Evolutionary conservation across 306 rosid species (phyloP), one percentile per base, ranked within the genome.

Genomic region (Abrus pulchellus): DNA sequence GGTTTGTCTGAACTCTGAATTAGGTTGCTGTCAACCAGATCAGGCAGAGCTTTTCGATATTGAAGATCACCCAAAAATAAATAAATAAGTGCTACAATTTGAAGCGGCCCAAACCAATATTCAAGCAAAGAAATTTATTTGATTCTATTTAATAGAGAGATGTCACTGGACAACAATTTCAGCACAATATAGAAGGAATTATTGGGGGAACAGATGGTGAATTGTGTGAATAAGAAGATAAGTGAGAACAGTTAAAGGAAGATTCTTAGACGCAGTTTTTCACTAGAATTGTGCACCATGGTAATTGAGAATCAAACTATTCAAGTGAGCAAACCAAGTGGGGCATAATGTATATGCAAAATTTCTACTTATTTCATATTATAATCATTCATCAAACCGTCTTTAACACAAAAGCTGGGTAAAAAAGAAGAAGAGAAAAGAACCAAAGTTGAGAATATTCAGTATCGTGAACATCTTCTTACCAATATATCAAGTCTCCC

Each of bases 401-500:
- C 60, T 64, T 64, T 44, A 52, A 74, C 62, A 20, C 5, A 66
- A 81, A 65, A 55, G 43, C 56, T 50, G 43, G 32, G 32, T 0
- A 14, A 27, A 7, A 60, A 47, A 10, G 0, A 9, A 27, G 1
- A 14, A 10, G 7, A 56, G 27, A 53, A 45, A 73, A 9, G 28
- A 13, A 62, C 11, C 77, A 77, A 8, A 4, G 0, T 13, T 68
- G 54, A 83, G 72, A 67, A 43, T 27, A 63, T 29, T 54, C 48
- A 68, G 52, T 44, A 41, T 3, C 4, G 47, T 56, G 29, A 67
- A 4, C 27, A 38, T 2, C 28, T 36, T 48, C 75, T 70, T 43
- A 85, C 88, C 88, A 85, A 66, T 13, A 85, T 81, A 85, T 81
- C 88, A 49, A 85, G 88, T 47, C 73, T 85, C n/a, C 88, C 88